phyloP scores from a whole-genome alignment of 1,139 yeast species.

The Yamadazyma songkhlaensis region DNA sequence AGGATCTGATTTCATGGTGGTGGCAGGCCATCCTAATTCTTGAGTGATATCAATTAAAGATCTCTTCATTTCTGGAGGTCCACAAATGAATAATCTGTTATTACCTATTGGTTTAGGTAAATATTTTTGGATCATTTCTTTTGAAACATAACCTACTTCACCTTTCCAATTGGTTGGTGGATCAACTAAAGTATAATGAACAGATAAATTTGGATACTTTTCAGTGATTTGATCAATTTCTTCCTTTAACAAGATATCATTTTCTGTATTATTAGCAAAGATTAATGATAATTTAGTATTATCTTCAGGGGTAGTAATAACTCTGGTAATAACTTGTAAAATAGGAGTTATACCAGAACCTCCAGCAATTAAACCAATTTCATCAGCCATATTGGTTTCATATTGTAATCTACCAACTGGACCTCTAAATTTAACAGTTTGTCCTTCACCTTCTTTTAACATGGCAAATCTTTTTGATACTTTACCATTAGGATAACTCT shows the following conservation, averaged over 20 bases:
- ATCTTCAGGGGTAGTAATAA: slow-evolving; percentile 68
- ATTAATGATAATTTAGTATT: slow-evolving; percentile 56
- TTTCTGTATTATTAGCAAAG: slow-evolving; percentile 70
- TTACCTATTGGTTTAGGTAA: slow-evolving; percentile 49
- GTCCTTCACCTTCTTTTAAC: slow-evolving; percentile 60
- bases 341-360: slow-evolving; percentile 83
- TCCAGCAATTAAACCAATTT: slow-evolving; percentile 73
- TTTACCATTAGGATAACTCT: slow-evolving; percentile 66
- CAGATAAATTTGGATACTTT: slow-evolving; percentile 59
- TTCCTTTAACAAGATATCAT: slow-evolving; percentile 65
- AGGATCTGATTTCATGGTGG: slow-evolving; percentile 46
- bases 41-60: slow-evolving; percentile 46
- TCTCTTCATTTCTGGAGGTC: slow-evolving; percentile 72
- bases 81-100: slow-evolving; percentile 63
- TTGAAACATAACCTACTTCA: slow-evolving; percentile 55
- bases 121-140: slow-evolving; percentile 50
- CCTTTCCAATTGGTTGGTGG: slow-evolving; percentile 52
- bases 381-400: slow-evolving; percentile 54
- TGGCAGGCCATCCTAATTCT: slow-evolving; percentile 59
- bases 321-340: slow-evolving; percentile 61
- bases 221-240: slow-evolving; percentile 68
- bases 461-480: slow-evolving; percentile 65
- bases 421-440: slow-evolving; percentile 68
- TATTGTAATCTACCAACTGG: slow-evolving; percentile 74
- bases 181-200: slow-evolving; percentile 35